Evolutionary conservation across 495 filamentous ascomycete species (phyloP), one percentile per base, ranked within the genome.

Genomic region (Hypoxylon subgilvum): DNA sequence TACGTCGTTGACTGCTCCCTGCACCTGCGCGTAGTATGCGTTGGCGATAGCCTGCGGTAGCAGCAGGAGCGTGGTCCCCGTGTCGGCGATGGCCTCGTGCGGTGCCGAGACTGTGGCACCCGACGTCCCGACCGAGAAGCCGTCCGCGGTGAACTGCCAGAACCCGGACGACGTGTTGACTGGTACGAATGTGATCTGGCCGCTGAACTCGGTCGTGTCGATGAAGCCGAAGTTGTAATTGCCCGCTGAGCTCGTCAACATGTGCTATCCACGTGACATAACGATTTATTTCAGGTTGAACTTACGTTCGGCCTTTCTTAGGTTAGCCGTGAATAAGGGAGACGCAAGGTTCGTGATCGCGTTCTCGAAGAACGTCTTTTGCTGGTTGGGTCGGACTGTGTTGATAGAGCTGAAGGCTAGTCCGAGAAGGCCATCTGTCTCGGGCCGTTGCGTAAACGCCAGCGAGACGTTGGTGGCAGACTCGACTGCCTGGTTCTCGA

Each of bases 291-390:
- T 9, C 13, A 42, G 14, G 14, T 8, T 43, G 1, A 13, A 48
- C 67, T 63, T 65, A 67, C 80, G 79, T 27, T 80, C 76, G 38
- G 80, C 77, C 66, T 87, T 82, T 75, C 85, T 89, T 45, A 95
- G 74, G 48, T 85, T 80, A 6, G 84, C 87, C 12, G 87, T 87
- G 70, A 94, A 93, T 39, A 95, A 63, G 2, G 86, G 87, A 43
- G 75, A 67, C 38, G 82, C 82, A 3, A 92, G 79, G 30, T 75
- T 69, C 3, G 71, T 47, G 62, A 82, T 78, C 48, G 89, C 86
- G 56, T 84, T 91, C 71, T 85, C 81, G 71, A 92, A 89, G 76
- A 88, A 94, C 2, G 90, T 94, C 51, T 80, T 82, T 68, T 88
- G 82, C 35, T 72, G 46, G 12, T 63, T 74, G 16, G 90, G 90